Percentiles rank a stretch among this genome's conserved stretches.
Conservation (phyloP, 2,329 filamentous ascomycete genomes). For the Teratosphaeria nubilosa region DNA sequence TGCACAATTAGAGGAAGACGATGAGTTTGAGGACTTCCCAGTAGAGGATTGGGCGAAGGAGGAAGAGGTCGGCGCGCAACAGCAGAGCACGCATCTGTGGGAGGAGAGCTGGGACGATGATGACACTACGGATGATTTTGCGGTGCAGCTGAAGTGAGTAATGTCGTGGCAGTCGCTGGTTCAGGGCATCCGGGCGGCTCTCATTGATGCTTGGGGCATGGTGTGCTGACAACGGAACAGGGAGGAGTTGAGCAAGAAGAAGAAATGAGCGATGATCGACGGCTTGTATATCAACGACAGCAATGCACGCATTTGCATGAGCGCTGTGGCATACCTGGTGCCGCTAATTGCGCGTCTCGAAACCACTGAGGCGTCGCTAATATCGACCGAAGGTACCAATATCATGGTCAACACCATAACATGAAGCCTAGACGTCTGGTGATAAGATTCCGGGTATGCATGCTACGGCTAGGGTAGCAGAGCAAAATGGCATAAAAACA, state of each 20-base stretch:
- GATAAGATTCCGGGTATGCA: background rate
- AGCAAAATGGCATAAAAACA: background rate
- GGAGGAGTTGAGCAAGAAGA: constrained; percentile 87
- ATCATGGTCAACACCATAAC: no score
- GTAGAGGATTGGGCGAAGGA: constrained; percentile 65
- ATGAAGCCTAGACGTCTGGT: background rate
- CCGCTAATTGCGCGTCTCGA: background rate
- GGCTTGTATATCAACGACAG: background rate
- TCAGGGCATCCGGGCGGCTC: background rate
- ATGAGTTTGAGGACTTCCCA: constrained; percentile 98
- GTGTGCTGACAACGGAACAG: constrained; percentile 31
- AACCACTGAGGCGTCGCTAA: background rate
- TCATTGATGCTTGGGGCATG: background rate
- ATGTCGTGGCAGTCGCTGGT: background rate
- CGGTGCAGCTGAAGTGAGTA: constrained; percentile 78
- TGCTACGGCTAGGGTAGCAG: background rate
- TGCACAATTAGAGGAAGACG: constrained; percentile 80
- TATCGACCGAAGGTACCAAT: no score
- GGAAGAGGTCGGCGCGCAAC: constrained; percentile 65
- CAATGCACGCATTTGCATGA: background rate
- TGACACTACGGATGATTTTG: constrained; percentile 94
- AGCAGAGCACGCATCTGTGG: constrained; percentile 65
- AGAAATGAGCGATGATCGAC: constrained; percentile 1
- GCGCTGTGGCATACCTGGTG: background rate
- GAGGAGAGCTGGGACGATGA: constrained; percentile 99